Evolutionary conservation across 164 flowering plant species (phyloP).

Genomic region (Brasenia schreberi): DNA sequence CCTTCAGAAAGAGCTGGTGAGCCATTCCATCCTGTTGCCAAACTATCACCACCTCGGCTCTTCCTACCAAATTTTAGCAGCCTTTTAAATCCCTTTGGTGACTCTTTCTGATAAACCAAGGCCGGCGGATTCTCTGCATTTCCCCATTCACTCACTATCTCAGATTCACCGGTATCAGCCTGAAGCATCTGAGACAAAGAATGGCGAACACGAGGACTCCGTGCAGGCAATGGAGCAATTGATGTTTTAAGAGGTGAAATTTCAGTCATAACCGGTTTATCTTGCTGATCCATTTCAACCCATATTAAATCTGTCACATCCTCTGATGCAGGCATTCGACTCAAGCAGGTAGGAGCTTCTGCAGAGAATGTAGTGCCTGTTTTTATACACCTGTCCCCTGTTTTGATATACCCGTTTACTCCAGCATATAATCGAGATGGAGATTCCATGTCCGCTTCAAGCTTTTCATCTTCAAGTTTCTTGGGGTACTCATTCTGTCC

Average conservation of each 20-base stretch:
- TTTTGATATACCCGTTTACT: background rate
- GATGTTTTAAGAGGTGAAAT: constrained; percentile 9
- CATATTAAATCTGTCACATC: constrained; percentile 15
- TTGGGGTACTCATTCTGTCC: background rate
- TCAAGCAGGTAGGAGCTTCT: background rate
- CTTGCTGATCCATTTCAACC: constrained; percentile 52
- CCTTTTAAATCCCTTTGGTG: constrained; percentile 85
- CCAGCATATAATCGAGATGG: background rate
- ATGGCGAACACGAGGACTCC: constrained; percentile 67
- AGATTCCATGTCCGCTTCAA: background rate
- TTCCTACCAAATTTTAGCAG: constrained; percentile 82
- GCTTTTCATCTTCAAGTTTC: background rate
- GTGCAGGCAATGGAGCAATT: constrained; percentile 19
- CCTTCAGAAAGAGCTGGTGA: constrained; percentile 74
- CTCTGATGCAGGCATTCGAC: background rate
- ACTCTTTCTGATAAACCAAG: constrained; percentile 61
- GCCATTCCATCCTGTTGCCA: constrained; percentile 50
- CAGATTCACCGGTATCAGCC: constrained; percentile 72
- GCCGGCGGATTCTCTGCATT: constrained; percentile 79
- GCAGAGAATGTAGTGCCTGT: background rate
- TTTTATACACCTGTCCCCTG: background rate
- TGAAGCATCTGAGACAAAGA: constrained; percentile 90
- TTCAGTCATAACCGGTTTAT: background rate
- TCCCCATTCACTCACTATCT: constrained; percentile 57
- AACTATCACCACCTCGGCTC: constrained; percentile 50